Conservation (phyloP, 169 alveolate genomes). For the Babesia gibsoni region DNA sequence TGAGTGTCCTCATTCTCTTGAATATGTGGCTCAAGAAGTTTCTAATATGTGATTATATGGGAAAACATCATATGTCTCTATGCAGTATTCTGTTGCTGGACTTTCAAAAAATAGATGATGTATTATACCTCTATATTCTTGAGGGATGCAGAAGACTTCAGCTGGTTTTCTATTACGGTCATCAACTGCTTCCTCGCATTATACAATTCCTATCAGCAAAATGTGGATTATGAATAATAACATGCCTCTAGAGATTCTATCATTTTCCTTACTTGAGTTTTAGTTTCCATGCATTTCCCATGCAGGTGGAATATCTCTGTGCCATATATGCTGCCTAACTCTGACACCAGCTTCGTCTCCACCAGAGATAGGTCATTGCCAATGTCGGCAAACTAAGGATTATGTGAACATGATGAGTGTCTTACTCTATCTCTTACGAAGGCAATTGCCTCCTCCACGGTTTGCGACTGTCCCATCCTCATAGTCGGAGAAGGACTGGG, state of each 20-base stretch:
- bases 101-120: not conserved
- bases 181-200: conserved; percentile 13
- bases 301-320: conserved; percentile 30
- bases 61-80: not conserved
- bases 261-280: conserved; percentile 17
- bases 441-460: conserved; percentile 50
- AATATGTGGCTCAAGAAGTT: conserved; percentile 1
- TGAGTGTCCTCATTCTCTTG: conserved; percentile 16
- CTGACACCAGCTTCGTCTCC: conserved; percentile 42
- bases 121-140: conserved; percentile 21
- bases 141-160: conserved; percentile 2
- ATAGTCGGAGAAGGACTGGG: too few relatives aligned
- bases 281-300: not conserved
- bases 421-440: conserved; percentile 34
- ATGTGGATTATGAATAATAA: not conserved
- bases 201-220: conserved; percentile 3
- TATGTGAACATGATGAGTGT: not conserved
- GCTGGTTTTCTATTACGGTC: conserved; percentile 9
- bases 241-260: not conserved
- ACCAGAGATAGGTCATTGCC: conserved; percentile 45
- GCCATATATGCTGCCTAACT: conserved; percentile 29
- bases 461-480: conserved; percentile 5
- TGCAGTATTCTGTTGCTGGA: not conserved
- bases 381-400: conserved; percentile 28
- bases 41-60: not conserved